Base-by-base conservation (phyloP, 108 stramenopile species). In the Cylindrotheca fusiformis region DNA sequence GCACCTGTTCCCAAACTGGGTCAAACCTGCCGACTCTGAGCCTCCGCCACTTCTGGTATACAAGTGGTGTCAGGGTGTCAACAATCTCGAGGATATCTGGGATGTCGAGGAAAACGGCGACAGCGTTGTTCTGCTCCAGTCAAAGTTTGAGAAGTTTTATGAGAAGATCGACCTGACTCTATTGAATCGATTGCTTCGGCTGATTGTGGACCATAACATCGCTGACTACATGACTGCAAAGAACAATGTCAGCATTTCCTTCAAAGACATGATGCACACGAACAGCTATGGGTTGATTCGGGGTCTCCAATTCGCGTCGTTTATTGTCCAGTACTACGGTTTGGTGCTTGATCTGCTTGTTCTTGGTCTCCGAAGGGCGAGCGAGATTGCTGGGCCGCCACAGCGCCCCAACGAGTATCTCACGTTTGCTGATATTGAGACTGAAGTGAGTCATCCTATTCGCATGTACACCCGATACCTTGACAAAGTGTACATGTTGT, bases 251-350 rank as follows among this genome's bases (percentile, higher is more conserved):
- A 91, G 84, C 30, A 85, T 96, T 58, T 76, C 82, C 26, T 96
- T 87, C 91, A 97, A 97, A 76, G 99, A 99, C 65, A 99, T 99
- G 99, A 94, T 96, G 87, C 99, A 99, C 80, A 97, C 97, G 26
- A 99, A 99, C 80, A 78, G 88, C 6, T 99, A 98, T 72, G 99
- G 99, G 5, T 74, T 99, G 56, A 92, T 99, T 67, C 84, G 99
- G 10, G 99, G 99, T 1, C 76, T 99, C 31, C 93, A 96, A 56
- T 99, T 99, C 67, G 71, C 95, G 2, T 94, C 94, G 26, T 99
- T 99, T 71, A 80, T 98, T 55, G 95, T 94, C 44, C 98, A 99
- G 81, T 99, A 97, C 70, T 99, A 99, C 78, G 97, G 96, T 19
- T 78, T 99, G 25, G 87, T 99, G 4, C 80, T 99, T 20, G 99